Base-by-base conservation (phyloP, 352 stramenopile genomes). In the Phytophthora parvispora region DNA sequence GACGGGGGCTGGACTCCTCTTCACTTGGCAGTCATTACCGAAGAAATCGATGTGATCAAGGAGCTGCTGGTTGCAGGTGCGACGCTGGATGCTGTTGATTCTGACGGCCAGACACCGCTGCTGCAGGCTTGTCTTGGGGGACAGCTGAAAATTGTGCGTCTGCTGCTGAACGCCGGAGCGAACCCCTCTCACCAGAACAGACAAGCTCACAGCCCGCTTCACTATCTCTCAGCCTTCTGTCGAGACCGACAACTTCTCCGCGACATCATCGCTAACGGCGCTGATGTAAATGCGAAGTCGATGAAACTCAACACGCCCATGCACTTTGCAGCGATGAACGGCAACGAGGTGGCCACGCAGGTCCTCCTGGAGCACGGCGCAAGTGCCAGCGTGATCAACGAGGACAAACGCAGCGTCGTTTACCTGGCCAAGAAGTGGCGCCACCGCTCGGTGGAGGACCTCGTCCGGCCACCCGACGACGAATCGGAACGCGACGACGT, bases 401-500 rank as follows among this genome's bases (percentile, higher is more conserved):
- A 92, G 64, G 86, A 93, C 67, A 93, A 91, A 57, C 74, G 77
- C 28, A 94, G 78, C 36, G 84, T 91, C 13, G 74, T 94, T 38
- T 94, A 92, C 36, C 56, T 94, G 13, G 83, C 84, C 22, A 89
- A 91, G 69, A 92, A 94, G 62, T 94, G 86, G 86, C 72, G 81
- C 8, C 80, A 90, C 68, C 74, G 77, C n/a, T 64, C 54, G 0
- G 82, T 91, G 0, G 82, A 91, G 60, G 81, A 86, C 36, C 64
- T 91, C 2, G 75, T 91, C 6, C 84, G 79, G 40, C 80, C 77
- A 20, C 78, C 77, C 3, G 81, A 90, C 8, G 72, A 87, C 6
- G 45, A 59, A 52, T 60, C 32, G 2, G 64, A 64, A 25, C 57
- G 58, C 24, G 22, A 28, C 20, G 42, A 66, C 4, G 45, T 51